Conservation (phyloP, 192 early-diverging fungal genomes). For the Pilobolus umbonatus region DNA sequence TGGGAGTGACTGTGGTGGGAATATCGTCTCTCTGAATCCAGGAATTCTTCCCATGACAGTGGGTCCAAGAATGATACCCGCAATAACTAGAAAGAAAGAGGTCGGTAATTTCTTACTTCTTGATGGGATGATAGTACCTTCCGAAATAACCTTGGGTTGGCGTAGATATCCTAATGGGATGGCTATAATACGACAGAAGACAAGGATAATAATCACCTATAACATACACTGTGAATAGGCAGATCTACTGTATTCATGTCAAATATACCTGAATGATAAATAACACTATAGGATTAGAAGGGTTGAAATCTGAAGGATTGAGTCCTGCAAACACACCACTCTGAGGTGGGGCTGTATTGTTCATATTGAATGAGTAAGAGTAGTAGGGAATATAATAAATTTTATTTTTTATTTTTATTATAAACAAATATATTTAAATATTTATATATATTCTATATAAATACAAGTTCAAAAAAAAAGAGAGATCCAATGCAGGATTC, state of each 20-base stretch:
- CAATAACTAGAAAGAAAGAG: constrained; percentile 50
- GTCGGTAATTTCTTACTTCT: neutral
- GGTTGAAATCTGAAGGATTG: constrained; percentile 53
- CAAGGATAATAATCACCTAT: constrained; percentile 62
- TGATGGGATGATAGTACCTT: constrained; percentile 30
- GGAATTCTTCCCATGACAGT: constrained; percentile 75
- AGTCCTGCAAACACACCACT: constrained; percentile 57
- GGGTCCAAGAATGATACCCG: constrained; percentile 86
- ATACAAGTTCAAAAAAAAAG: neutral
- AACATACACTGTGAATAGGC: neutral
- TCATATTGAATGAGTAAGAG: neutral
- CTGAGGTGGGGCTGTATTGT: constrained; percentile 19
- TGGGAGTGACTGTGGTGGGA: constrained; percentile 64
- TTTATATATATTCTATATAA: too few relatives aligned
- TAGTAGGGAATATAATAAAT: neutral
- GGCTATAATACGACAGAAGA: constrained; percentile 64
- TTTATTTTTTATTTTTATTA: neutral
- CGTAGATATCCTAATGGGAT: constrained; percentile 52
- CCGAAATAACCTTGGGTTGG: constrained; percentile 89
- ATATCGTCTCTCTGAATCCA: constrained; percentile 63
- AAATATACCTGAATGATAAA: constrained; percentile 73
- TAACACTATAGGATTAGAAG: constrained; percentile 55
- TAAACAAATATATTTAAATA: neutral
- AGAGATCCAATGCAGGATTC: neutral
- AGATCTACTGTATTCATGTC: neutral